Evolutionary conservation across 169 alveolate genomes (phyloP).

Genomic region (Eimeria brunetti): DNA sequence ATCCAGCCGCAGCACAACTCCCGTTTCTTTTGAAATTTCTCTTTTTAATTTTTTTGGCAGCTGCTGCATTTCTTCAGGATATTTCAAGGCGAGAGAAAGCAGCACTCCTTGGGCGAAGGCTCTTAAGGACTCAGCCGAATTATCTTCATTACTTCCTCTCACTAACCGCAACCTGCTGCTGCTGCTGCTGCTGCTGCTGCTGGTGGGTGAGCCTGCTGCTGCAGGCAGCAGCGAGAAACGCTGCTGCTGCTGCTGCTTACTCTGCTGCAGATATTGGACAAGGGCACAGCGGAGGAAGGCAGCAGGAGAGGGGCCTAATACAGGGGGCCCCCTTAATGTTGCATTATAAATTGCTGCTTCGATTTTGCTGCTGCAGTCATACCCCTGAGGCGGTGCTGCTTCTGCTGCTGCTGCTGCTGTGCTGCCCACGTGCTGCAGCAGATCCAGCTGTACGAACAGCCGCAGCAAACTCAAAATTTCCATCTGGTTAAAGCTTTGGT

Average conservation of each 20-base stretch:
- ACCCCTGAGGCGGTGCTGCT: neutral
- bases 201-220: neutral
- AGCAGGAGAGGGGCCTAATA: neutral
- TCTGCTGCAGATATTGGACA: neutral
- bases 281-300: constrained; percentile 24
- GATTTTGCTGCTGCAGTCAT: neutral
- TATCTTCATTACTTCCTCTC: neutral
- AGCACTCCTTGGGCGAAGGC: constrained; percentile 13
- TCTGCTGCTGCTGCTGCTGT: neutral
- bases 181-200: neutral
- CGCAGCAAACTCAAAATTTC: constrained; percentile 30
- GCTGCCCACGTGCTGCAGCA: constrained; percentile 4
- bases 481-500: neutral
- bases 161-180: neutral
- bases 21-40: too few species aligned
- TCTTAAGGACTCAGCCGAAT: neutral
- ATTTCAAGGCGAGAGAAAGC: constrained; percentile 11
- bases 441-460: constrained; percentile 39
- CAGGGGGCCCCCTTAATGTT: neutral
- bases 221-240: neutral
- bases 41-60: neutral
- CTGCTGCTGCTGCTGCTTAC: neutral
- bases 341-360: neutral
- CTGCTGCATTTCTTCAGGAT: constrained; percentile 6
- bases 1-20: too few species aligned